Evolutionary conservation across 257 asterid genomes (phyloP), one percentile per base, ranked within the genome.

Genomic region (Rubia yunnanensis): DNA sequence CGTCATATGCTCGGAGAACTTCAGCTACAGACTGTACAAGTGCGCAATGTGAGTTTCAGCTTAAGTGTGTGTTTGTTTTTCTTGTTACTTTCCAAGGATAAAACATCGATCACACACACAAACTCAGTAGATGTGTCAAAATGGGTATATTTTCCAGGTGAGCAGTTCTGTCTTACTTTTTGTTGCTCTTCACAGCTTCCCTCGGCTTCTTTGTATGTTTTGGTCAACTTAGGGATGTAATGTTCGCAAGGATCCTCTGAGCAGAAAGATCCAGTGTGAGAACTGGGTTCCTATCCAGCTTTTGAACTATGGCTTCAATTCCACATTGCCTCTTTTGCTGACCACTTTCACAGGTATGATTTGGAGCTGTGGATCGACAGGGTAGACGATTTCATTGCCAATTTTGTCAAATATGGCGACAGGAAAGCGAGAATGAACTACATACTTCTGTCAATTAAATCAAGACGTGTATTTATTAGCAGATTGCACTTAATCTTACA

Each of bases 101-200:
- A 48, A 65, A 75, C 73, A 27, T 79, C n/a, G n/a, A n/a, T n/a
- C n/a, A n/a, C n/a, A n/a, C 88, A 97, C 78, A 75, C 95, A 54
- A 72, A 74, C 72, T 78, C 95, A 67, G 60, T 78, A 63, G 95
- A 89, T n/a, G n/a, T 69, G 58, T 84, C 54, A 72, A 83, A 62
- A 71, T 59, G 81, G 96, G 95, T 49, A 69, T 87, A 59, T n/a
- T n/a, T 70, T 92, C 77, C 97, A 89, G 85, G 97, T 84, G 73
- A 73, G 53, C 35, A 10, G 46, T 63, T 59, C 64, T 22, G 11
- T 11, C 5, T 22, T 11, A 31, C 38, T 72, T 72, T 38, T 64
- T 39, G 32, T 4, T 31, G 18, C 34, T 23, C 63, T 10, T 54
- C 39, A 7, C 22, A 7, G 31, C 22, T 53, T 58, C 30, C 30